Evolutionary conservation across 1,284 basidiomycete genomes (phyloP), one percentile per base, ranked within the genome.

Genomic region (Mycena citricolor): DNA sequence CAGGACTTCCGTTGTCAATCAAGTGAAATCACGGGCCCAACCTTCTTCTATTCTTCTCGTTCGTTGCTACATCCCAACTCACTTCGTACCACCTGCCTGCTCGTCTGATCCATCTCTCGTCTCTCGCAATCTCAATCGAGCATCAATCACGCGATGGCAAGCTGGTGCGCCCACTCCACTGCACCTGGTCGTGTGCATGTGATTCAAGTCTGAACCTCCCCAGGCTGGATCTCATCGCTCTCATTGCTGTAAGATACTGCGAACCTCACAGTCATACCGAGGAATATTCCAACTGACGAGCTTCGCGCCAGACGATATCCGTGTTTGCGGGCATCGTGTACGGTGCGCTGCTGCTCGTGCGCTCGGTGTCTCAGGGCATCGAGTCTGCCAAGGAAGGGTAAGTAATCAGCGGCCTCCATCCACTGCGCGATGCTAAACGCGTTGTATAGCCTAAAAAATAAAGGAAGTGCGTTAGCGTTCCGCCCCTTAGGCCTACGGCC

Each of bases 341-440:
- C 25, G 70, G 59, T 7, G 51, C 74, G 14, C 29, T 73, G 4
- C 64, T 61, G 43, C 51, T 66, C 11, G 57, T 61, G 1, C 58
- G 64, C 28, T 54, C 61, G 14, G 55, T 79, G 24, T 67, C 70
- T 2, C 55, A 68, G 14, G 59, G 68, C 6, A 50, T 76, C 14
- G 56, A 68, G 41, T 63, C 67, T 4, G 74, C 74, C 0, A 77
- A 77, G 60, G 66, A 72, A 45, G 68, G 65, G 79, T 78, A 54
- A 47, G 70, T 65, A 7, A 20, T n/a, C 19, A 13, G n/a, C 29
- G 5, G 14, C 2, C 10, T 8, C 33, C 13, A 4, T n/a, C 4
- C 10, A 10, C 37, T 80, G 79, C 76, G 70, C 1, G 49, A 34
- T n/a, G 8, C 17, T 8, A 13, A 8, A 26, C 25, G 23, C 25